Percentiles rank a stretch among this genome's conserved stretches.
Conservation (phyloP, 768 basidiomycete genomes). For the Mrakia gelida region DNA sequence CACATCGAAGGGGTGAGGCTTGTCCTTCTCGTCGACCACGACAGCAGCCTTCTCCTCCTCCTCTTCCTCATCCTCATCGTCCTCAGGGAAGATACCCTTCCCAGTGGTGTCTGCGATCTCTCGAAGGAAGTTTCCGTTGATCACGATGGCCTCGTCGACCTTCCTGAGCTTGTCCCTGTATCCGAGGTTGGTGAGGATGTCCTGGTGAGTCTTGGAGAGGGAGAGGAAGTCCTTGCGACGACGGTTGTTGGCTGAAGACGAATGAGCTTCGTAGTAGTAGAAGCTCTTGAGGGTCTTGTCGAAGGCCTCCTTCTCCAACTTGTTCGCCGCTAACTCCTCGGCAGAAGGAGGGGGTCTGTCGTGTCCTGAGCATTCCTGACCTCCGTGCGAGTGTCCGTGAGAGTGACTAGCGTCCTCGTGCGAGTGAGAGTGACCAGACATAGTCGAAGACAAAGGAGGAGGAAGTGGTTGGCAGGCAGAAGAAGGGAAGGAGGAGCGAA, state of each 20-base stretch:
- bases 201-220: conserved; percentile 65
- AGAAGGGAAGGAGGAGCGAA: background rate
- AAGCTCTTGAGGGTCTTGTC: conserved; percentile 18
- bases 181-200: conserved; percentile 61
- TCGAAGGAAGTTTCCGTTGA: conserved; percentile 71
- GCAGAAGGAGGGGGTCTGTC: background rate
- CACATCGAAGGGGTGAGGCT: conserved; percentile 16
- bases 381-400: conserved; percentile 24
- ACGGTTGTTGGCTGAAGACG: conserved; percentile 29
- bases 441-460: background rate
- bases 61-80: conserved; percentile 33
- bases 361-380: conserved; percentile 4
- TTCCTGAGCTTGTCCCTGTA: conserved; percentile 73
- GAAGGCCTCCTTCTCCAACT: conserved; percentile 5
- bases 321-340: conserved; percentile 13
- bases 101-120: conserved; percentile 78
- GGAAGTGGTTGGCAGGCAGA: background rate
- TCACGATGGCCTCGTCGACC: conserved; percentile 73
- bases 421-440: conserved; percentile 16
- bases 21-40: conserved; percentile 9
- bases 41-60: conserved; percentile 38
- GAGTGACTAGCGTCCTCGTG: conserved; percentile 26
- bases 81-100: conserved; percentile 39
- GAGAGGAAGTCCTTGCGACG: conserved; percentile 36
- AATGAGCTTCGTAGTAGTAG: conserved; percentile 25